Conservation (phyloP, 2,329 filamentous ascomycete genomes). For the Cordyceps javanica region DNA sequence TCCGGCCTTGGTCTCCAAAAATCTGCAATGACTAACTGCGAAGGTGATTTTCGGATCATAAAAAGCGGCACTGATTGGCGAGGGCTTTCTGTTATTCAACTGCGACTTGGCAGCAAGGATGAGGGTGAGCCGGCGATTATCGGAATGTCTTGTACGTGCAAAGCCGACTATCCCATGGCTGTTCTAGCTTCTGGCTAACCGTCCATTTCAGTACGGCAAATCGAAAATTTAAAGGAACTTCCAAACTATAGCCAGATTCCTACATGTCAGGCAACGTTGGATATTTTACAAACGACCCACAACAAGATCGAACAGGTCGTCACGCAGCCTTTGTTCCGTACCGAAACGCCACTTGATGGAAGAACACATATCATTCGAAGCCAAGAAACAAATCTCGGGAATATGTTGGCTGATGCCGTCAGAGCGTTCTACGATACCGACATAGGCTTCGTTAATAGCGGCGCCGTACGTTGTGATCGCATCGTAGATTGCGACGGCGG, state of each 20-base stretch:
- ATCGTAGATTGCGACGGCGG: slow-evolving; percentile 12
- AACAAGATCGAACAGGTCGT: slow-evolving; percentile 16
- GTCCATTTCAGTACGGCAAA: neutral
- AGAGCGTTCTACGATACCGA: slow-evolving; percentile 21
- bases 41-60: slow-evolving; percentile 8
- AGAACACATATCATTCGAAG: slow-evolving; percentile 17
- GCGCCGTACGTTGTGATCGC: slow-evolving; percentile 20
- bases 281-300: slow-evolving; percentile 13
- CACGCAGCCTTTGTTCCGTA: slow-evolving; percentile 17
- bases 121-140: neutral
- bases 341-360: slow-evolving; percentile 18
- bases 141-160: slow-evolving; percentile 1
- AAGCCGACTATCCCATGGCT: neutral
- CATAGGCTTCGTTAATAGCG: slow-evolving; percentile 22
- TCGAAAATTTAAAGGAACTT: neutral
- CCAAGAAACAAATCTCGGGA: slow-evolving; percentile 22
- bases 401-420: slow-evolving; percentile 21
- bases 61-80: slow-evolving; percentile 16
- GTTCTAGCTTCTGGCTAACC: neutral
- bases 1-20: slow-evolving; percentile 7
- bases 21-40: neutral
- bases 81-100: slow-evolving; percentile 4
- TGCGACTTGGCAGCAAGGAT: neutral
- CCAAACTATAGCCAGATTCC: neutral
- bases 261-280: neutral